These are phyloP conservation scores for Inga leiocalycina DNA, from an alignment of 306 rosid species.

Conservation along the genomic window DNA sequence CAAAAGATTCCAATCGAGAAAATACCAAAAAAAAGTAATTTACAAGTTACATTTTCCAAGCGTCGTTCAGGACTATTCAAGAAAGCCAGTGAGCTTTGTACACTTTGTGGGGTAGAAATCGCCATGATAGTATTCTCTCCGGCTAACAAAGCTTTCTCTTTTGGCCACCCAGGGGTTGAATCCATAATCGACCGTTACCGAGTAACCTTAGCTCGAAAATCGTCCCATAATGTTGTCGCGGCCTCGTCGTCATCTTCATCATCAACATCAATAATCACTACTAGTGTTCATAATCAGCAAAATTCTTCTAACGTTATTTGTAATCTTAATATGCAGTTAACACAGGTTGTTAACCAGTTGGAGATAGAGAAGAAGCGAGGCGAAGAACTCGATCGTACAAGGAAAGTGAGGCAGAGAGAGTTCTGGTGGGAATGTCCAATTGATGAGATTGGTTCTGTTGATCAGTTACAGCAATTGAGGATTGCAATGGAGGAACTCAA, in stretches of 20 bases:
- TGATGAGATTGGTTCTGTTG: constrained; percentile 25
- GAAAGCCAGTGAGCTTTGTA: constrained; percentile 42
- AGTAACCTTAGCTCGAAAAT: neutral
- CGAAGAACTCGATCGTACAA: constrained; percentile 12
- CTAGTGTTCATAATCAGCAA: neutral
- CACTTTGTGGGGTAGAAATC: constrained; percentile 39
- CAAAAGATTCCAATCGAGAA: constrained; percentile 33
- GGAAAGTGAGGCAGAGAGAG: constrained; percentile 28
- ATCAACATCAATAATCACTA: neutral
- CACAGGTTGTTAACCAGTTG: constrained; percentile 9
- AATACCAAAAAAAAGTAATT: constrained; percentile 33
- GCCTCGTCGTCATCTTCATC: neutral
- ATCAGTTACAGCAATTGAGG: constrained; percentile 24
- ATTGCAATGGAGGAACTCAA: constrained; percentile 25
- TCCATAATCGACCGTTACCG: constrained; percentile 26
- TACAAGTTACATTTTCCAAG: constrained; percentile 37
- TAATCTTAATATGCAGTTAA: constrained; percentile 27
- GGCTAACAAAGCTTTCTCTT: constrained; percentile 28
- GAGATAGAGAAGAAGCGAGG: constrained; percentile 31
- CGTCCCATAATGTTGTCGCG: neutral
- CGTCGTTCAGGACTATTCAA: constrained; percentile 35
- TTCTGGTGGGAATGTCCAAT: constrained; percentile 36
- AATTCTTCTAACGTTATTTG: neutral
- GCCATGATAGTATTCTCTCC: constrained; percentile 38
- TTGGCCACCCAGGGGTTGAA: constrained; percentile 41